Conservation (phyloP, 106 monocot species). For the Phalaenopsis aphrodite region DNA sequence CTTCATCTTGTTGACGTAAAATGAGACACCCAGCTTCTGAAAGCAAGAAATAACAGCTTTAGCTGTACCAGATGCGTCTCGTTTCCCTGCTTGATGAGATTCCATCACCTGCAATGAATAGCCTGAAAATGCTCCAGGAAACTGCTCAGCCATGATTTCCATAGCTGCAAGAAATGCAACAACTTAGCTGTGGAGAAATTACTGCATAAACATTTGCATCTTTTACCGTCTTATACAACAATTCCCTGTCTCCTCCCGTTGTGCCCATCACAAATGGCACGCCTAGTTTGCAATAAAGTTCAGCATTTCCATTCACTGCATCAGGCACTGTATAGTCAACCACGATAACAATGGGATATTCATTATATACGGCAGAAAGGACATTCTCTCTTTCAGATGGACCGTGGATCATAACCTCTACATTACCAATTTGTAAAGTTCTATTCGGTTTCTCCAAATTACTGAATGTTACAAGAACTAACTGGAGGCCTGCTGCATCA, state of each 20-base stretch:
- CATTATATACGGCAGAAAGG: conserved; percentile 43
- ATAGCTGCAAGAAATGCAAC: conserved; percentile 96
- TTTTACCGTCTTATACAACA: conserved; percentile 58
- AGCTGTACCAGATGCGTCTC: conserved; percentile 82
- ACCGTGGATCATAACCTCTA: conserved; percentile 40
- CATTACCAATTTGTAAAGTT: conserved; percentile 37
- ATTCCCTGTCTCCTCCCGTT: conserved; percentile 68
- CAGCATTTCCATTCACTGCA: conserved; percentile 27
- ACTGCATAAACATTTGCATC: conserved; percentile 77
- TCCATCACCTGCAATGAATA: conserved; percentile 89
- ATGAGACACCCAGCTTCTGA: conserved; percentile 80
- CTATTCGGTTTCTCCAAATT: conserved; percentile 27
- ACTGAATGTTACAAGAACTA: conserved; percentile 57
- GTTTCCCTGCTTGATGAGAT: conserved; percentile 85
- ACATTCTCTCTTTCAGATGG: conserved; percentile 52
- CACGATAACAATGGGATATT: conserved; percentile 61
- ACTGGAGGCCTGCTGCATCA: conserved; percentile 30
- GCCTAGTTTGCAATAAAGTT: too few species aligned
- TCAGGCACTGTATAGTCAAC: conserved; percentile 70
- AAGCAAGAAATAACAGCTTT: conserved; percentile 82
- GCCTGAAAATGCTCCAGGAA: conserved; percentile 86
- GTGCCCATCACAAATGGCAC: conserved; percentile 96
- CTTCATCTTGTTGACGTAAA: conserved; percentile 60
- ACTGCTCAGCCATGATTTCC: conserved; percentile 89
- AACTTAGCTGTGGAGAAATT: conserved; percentile 58